Evolutionary conservation across 2,329 filamentous ascomycete genomes (phyloP).

Genomic region (Teratosphaeria pseudoeucalypti): DNA sequence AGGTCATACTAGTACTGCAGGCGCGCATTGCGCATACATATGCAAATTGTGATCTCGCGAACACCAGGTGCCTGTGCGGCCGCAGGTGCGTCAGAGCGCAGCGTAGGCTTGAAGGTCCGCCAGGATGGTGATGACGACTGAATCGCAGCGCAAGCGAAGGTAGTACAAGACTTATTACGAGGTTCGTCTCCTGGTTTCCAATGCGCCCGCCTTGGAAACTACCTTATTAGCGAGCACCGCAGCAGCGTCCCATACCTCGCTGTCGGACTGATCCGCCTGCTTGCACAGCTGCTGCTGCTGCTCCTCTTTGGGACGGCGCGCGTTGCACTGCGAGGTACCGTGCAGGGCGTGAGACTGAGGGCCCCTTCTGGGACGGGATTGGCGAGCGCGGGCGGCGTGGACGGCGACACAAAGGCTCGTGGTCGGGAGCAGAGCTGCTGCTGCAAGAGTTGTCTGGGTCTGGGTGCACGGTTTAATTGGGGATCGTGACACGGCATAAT

Average conservation of each 20-base stretch:
- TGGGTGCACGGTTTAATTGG: constrained; percentile 2
- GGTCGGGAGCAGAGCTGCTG: neutral
- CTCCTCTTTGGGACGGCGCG: constrained; percentile 9
- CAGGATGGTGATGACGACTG: constrained; percentile 12
- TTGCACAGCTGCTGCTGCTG: constrained; percentile 2
- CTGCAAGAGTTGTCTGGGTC: constrained; percentile 8
- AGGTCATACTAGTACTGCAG: constrained; percentile 3
- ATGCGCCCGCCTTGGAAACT: constrained; percentile 17
- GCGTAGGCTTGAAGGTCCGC: constrained; percentile 4
- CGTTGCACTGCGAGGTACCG: constrained; percentile 6
- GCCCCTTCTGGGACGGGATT: constrained; percentile 4
- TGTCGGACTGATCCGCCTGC: constrained; percentile 22
- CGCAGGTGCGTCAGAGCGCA: neutral
- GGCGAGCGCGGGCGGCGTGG: constrained; percentile 4
- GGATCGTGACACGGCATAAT: constrained; percentile 6
- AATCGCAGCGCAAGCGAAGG: constrained; percentile 18
- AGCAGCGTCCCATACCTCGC: constrained; percentile 30
- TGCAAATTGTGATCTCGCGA: neutral
- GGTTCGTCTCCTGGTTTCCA: constrained; percentile 14
- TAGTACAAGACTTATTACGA: constrained; percentile 14
- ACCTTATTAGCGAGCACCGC: constrained; percentile 22
- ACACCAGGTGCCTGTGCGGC: constrained; percentile 7
- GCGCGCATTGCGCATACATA: neutral
- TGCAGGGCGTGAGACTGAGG: neutral
- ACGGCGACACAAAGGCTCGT: neutral